Conservation (phyloP, 106 monocot genomes). For the Dendrobium catenatum region DNA sequence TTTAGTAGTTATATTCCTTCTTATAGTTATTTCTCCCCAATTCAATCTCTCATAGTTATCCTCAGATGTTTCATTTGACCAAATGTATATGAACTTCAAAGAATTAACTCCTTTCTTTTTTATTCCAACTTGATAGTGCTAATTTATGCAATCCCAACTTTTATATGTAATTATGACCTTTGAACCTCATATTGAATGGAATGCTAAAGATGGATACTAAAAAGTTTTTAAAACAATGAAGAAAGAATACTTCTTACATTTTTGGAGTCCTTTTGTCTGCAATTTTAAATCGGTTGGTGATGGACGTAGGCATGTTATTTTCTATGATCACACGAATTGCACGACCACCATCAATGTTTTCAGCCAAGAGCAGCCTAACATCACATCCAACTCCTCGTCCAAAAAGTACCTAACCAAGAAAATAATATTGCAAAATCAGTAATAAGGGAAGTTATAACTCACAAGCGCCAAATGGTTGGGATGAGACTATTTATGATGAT, state of each 20-base stretch:
- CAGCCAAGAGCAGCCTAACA: conserved; percentile 27
- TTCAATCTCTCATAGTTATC: no score
- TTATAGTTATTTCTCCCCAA: no score
- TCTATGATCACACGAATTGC: conserved; percentile 27
- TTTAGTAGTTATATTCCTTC: no score
- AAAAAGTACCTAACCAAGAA: conserved; percentile 24
- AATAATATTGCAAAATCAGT: no score
- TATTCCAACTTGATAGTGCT: no score
- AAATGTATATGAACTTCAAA: no score
- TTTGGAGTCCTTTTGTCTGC: conserved; percentile 4
- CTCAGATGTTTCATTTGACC: no score
- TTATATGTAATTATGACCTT: neutral
- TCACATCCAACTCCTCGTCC: conserved; percentile 25
- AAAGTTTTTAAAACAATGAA: neutral
- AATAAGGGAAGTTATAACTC: no score
- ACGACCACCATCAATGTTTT: conserved; percentile 22
- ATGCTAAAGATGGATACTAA: neutral
- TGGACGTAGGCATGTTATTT: neutral
- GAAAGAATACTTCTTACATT: conserved; percentile 19
- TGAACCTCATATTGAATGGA: neutral
- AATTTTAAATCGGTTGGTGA: neutral
- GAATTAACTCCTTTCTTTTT: no score
- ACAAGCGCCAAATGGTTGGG: no score
- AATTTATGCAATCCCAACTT: neutral
- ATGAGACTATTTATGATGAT: no score